phyloP scores from a whole-genome alignment of 352 stramenopile species.

The Pythium biforme region DNA sequence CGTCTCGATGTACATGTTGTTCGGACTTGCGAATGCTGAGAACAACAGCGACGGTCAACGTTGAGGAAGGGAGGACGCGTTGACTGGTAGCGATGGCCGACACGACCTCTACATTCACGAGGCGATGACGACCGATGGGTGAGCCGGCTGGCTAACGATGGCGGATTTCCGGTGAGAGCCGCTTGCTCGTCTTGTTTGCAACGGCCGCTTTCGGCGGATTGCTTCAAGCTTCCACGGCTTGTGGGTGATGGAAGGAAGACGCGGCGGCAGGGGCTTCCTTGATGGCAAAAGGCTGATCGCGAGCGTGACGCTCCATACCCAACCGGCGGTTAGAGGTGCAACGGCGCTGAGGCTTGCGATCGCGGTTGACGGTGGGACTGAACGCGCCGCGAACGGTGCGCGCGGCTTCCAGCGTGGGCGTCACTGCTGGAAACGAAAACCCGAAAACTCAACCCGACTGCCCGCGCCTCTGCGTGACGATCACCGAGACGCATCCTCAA shows the following conservation, averaged over 20 bases:
- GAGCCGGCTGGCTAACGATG: constrained; percentile 1
- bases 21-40: background rate
- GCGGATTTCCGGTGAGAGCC: constrained; percentile 7
- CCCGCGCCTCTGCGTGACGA: background rate
- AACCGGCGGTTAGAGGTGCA: too few species aligned
- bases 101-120: background rate
- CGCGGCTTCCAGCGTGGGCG: background rate
- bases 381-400: constrained; percentile 21
- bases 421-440: too few species aligned
- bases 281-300: background rate
- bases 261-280: too few species aligned
- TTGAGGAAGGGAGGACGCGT: background rate
- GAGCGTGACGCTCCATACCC: too few species aligned
- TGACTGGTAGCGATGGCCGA: background rate
- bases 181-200: too few species aligned
- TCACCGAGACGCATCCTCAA: background rate
- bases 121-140: constrained; percentile 7
- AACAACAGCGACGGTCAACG: too few species aligned
- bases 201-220: background rate
- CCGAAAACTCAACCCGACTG: too few species aligned
- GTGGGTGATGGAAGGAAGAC: background rate
- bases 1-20: constrained; percentile 17
- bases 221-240: constrained; percentile 2
- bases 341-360: background rate
- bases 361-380: background rate